A percentile compares a stretch with the other conserved stretches of the same genome.
These are phyloP conservation scores for Macrophomina pseudophaseolina DNA, from an alignment of 2,329 filamentous ascomycete species.

Conservation along the genomic window DNA sequence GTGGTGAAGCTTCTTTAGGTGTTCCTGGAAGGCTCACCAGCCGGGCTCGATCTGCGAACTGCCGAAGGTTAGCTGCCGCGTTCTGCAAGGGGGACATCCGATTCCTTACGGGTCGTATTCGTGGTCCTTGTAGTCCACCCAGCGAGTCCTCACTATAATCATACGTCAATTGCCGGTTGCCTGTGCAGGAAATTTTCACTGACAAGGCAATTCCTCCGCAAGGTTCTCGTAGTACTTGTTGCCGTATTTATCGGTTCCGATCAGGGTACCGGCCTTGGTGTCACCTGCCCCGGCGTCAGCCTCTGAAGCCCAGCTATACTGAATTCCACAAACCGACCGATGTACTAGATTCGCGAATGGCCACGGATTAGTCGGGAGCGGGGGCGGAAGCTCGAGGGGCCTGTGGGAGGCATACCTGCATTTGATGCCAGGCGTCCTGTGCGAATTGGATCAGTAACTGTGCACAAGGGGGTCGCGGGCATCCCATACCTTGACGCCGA, in stretches of 20 bases:
- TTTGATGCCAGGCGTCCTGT: slow-evolving; percentile 88
- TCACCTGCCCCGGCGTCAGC: slow-evolving; percentile 68
- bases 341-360: slow-evolving; percentile 39
- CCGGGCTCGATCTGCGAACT: slow-evolving; percentile 88
- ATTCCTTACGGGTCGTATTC: slow-evolving; percentile 75
- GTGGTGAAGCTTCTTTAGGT: background rate
- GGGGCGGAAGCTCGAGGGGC: slow-evolving; percentile 15
- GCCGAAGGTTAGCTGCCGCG: slow-evolving; percentile 42
- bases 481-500: slow-evolving; percentile 78
- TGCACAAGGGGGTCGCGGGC: slow-evolving; percentile 36
- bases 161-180: slow-evolving; percentile 27
- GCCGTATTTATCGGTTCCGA: slow-evolving; percentile 86
- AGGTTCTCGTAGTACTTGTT: slow-evolving; percentile 98
- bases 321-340: slow-evolving; percentile 37
- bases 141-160: slow-evolving; percentile 81
- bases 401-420: slow-evolving; percentile 72
- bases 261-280: slow-evolving; percentile 88
- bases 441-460: slow-evolving; percentile 20
- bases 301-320: background rate
- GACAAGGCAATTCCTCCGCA: slow-evolving; percentile 86
- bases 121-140: slow-evolving; percentile 93
- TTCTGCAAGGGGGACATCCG: background rate
- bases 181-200: slow-evolving; percentile 39
- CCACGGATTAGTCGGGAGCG: slow-evolving; percentile 16
- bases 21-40: slow-evolving; percentile 60